Evolutionary conservation across 306 rosid species (phyloP), one percentile per base, ranked within the genome.

Genomic region (Vigna radiata): DNA sequence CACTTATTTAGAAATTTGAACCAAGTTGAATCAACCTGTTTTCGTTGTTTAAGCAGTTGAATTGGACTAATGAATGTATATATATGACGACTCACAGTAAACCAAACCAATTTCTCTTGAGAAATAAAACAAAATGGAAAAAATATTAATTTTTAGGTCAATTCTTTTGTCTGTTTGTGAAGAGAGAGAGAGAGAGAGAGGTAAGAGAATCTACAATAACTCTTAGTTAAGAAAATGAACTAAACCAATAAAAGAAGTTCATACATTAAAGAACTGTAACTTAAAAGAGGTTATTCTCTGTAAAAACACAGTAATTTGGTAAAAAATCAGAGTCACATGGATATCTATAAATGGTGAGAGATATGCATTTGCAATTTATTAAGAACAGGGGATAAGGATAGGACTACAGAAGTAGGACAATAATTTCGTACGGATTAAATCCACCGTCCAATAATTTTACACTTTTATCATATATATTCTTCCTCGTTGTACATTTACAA

Each of bases 391-490:
- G 17, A 16, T 72, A 44, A 46, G 4, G 16, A 64, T 43, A 27
- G 16, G 56, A 19, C 44, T 23, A 25, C 31, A 59, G 19, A 11
- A 14, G 18, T 27, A 27, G 66, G 11, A 6, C 43, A 27, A 60
- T 60, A 7, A 25, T 75, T 73, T 12, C 39, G 68, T 53, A 44
- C 25, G 23, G 39, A 41, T 81, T n/a, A 50, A 27, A 53, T 53
- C 36, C 21, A 55, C 41, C 23, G 8, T 10, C 2, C 7, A 18
- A 12, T 64, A 17, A 54, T 23, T 55, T 52, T 53, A 43, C 9
- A 18, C 55, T 70, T 58, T 50, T 21, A 54, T 31, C 25, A 61
- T 61, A 50, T 46, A 39, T 39, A 7, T 8, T 39, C 0, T 7
- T 39, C 11, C 11, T 1, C 2, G 7, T 2, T 7, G 11, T 6